phyloP scores from a whole-genome alignment of 805 yeast species.

The Ogataea nitratoaversa region DNA sequence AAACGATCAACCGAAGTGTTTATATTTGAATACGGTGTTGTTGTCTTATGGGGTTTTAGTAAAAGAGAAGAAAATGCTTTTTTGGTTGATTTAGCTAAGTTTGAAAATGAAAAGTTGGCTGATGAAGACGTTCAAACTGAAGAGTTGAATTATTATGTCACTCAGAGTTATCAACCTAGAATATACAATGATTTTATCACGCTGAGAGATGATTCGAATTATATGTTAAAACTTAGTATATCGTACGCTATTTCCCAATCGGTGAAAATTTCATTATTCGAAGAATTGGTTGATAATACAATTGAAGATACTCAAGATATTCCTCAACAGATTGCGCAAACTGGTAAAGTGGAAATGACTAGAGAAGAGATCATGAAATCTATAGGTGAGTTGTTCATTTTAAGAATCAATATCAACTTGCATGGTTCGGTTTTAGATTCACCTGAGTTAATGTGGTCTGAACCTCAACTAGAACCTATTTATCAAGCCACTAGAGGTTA shows the following conservation, averaged over 20 bases:
- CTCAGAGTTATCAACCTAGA: conserved; percentile 91
- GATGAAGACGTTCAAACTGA: conserved; percentile 91
- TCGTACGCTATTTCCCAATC: conserved; percentile 96
- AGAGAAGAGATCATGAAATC: conserved; percentile 95
- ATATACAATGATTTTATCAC: conserved; percentile 95
- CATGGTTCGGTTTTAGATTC: conserved; percentile 91
- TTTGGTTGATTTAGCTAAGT: conserved; percentile 78
- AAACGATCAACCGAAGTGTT: conserved; percentile 74
- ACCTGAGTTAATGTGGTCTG: conserved; percentile 99
- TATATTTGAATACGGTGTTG: conserved; percentile 94
- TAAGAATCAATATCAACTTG: conserved; percentile 74
- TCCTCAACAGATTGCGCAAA: conserved; percentile 90
- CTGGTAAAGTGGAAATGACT: conserved; percentile 93
- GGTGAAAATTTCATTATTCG: conserved; percentile 91
- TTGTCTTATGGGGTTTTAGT: conserved; percentile 94
- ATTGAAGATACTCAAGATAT: conserved; percentile 96
- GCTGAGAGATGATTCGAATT: conserved; percentile 80
- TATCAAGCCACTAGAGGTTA: conserved; percentile 97
- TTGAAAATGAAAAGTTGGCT: conserved; percentile 87
- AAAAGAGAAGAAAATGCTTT: conserved; percentile 79
- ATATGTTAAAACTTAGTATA: conserved; percentile 87
- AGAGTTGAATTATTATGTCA: conserved; percentile 91
- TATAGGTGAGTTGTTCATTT: conserved; percentile 90
- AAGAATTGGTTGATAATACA: conserved; percentile 93
- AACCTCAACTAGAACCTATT: conserved; percentile 95